Percentiles rank a stretch among this genome's conserved stretches.
Conservation (phyloP, 345 rosid species). For the Lepidium sativum region DNA sequence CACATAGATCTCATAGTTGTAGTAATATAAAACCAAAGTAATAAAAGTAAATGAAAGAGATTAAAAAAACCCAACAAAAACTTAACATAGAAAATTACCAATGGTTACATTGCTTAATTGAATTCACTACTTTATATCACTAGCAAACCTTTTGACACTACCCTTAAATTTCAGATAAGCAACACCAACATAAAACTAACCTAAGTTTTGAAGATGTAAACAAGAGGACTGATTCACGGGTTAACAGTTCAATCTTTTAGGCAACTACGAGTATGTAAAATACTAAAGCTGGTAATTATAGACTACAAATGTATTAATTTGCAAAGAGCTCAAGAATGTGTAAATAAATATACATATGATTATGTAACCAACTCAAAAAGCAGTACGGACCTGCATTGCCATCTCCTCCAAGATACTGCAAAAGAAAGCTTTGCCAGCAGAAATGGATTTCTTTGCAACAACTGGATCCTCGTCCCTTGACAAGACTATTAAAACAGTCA, state of each 20-base stretch:
- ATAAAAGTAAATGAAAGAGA: background rate
- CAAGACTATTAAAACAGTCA: conserved; percentile 52
- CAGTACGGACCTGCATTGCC: conserved; percentile 59
- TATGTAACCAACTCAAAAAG: conserved; percentile 5
- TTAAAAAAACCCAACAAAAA: background rate
- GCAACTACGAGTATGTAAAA: background rate
- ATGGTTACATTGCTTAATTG: background rate
- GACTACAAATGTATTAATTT: background rate
- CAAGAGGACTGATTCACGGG: background rate
- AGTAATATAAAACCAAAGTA: background rate
- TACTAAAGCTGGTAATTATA: background rate
- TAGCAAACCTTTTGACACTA: background rate
- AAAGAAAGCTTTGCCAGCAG: conserved; percentile 54
- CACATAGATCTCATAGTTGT: background rate
- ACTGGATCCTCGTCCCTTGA: conserved; percentile 48
- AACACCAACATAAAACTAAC: background rate
- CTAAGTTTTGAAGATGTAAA: background rate
- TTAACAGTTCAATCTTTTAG: background rate
- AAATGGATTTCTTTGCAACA: conserved; percentile 61
- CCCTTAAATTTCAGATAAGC: background rate
- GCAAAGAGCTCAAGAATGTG: background rate
- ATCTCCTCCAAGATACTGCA: conserved; percentile 63
- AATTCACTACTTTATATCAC: background rate
- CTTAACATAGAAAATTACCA: background rate
- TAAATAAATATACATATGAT: background rate